Conservation (phyloP, 495 filamentous ascomycete species). For the Bathelium albidoporum region DNA sequence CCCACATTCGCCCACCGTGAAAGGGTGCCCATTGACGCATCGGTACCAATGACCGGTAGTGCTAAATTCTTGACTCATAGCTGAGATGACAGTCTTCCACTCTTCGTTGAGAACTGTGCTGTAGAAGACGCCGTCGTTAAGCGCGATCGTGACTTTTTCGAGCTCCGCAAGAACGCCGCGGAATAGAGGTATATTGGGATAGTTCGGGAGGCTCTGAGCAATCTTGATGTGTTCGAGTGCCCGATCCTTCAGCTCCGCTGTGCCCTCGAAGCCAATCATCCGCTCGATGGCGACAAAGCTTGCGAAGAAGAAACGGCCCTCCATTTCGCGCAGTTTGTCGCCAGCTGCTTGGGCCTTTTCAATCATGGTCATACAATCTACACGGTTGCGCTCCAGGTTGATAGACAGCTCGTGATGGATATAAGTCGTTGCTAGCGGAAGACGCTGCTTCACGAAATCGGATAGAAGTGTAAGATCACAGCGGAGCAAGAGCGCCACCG, state of each 20-base stretch:
- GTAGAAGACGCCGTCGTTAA: constrained; percentile 30
- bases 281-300: constrained; percentile 33
- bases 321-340: constrained; percentile 25
- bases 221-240: constrained; percentile 18
- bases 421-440: constrained; percentile 7
- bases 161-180: constrained; percentile 25
- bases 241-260: constrained; percentile 8
- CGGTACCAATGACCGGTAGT: constrained; percentile 46
- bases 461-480: constrained; percentile 47
- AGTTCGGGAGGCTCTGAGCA: constrained; percentile 16
- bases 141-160: constrained; percentile 29
- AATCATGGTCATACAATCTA: constrained; percentile 21
- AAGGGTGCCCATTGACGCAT: constrained; percentile 58
- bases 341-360: constrained; percentile 16
- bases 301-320: constrained; percentile 32
- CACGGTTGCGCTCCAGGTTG: constrained; percentile 17
- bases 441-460: constrained; percentile 40
- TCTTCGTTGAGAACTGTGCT: constrained; percentile 38
- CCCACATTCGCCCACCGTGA: constrained; percentile 66
- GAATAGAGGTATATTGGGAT: constrained; percentile 17
- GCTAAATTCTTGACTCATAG: constrained; percentile 24
- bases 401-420: constrained; percentile 11
- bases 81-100: constrained; percentile 30
- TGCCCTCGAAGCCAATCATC: neutral
- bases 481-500: constrained; percentile 41